Base-by-base conservation (phyloP, 148 eudicot species). In the Agrostemma githago region DNA sequence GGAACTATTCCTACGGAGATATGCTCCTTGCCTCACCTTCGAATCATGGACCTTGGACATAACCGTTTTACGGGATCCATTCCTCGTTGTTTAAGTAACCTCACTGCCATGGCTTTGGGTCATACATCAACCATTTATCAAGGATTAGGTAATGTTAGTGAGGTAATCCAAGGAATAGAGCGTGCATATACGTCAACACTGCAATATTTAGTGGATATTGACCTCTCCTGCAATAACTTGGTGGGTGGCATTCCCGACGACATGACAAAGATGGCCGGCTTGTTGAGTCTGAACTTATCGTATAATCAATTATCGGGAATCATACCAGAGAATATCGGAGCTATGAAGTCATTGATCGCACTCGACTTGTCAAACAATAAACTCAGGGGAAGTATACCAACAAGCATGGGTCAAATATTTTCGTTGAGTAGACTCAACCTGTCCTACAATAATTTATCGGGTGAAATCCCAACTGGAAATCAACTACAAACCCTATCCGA, bases 321-420 rank as follows among this genome's bases (percentile, higher is more conserved):
- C 51, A 44, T 82, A n/a, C 76, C 79, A 2, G 42, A 6, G 4
- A 42, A 71, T 19, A 66, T 78, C 15, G 79, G 76, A 65, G 43
- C 8, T 9, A 6, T 78, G 74, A 78, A 53, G 56, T 54, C 78
- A 3, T 44, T 81, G 60, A 66, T 68, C n/a, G 62, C 80, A 7
- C 80, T 77, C 3, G 84, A 81, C 40, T 41, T 78, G 2, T 81
- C 81, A 10, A 12, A 26, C 1, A 81, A 78, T 39, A 44, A 69
- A 3, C 75, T 77, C 14, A 43, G 38, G 3, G 81, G 81, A 3
- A 53, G 53, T 44, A 78, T 82, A 11, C 84, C 34, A 26, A 26
- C 34, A 26, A 26, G 72, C 75, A 19, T 81, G 19, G 64, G 75
- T 16, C 16, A 41, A 3, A 5, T 82, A 20, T 15, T n/a, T 20